Percentiles rank a stretch among this genome's conserved stretches.
Evolutionary conservation across 1,284 basidiomycete genomes (phyloP).

Genomic region (Cryptococcus sp.): DNA sequence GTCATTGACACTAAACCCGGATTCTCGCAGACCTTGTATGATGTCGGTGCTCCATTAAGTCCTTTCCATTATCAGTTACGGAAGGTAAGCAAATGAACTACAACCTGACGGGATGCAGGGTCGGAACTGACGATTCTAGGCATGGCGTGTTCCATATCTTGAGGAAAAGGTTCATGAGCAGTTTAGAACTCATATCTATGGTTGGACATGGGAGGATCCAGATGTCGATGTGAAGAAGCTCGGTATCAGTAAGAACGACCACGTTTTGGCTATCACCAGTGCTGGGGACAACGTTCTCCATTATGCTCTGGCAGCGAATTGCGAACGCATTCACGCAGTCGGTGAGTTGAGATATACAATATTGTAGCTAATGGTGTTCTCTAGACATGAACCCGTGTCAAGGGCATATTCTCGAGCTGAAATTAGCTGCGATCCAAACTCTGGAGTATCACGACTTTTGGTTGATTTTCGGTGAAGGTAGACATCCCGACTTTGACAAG

Average conservation of each 20-base stretch:
- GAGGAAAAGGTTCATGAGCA: constrained; percentile 68
- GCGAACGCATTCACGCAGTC: constrained; percentile 66
- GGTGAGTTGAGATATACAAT: constrained; percentile 54
- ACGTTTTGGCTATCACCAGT: constrained; percentile 70
- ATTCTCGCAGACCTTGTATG: constrained; percentile 47
- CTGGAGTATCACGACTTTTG: constrained; percentile 68
- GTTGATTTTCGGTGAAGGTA: constrained; percentile 65
- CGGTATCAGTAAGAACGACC: constrained; percentile 59
- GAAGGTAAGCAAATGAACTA: constrained; percentile 47
- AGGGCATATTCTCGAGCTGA: constrained; percentile 73
- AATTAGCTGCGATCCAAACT: constrained; percentile 63
- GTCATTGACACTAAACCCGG: constrained; percentile 30
- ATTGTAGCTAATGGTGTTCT: background rate
- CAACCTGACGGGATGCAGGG: constrained; percentile 6
- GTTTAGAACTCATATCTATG: constrained; percentile 72
- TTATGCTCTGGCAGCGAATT: constrained; percentile 66
- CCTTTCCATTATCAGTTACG: constrained; percentile 71
- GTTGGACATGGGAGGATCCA: constrained; percentile 74
- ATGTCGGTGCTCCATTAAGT: constrained; percentile 59
- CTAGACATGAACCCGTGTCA: constrained; percentile 55
- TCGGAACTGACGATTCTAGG: constrained; percentile 43
- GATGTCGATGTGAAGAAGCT: constrained; percentile 69
- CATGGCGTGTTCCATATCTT: constrained; percentile 72
- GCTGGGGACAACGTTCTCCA: constrained; percentile 79
- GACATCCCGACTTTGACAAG: constrained; percentile 59